Evolutionary conservation across 352 stramenopile genomes (phyloP), one percentile per base, ranked within the genome.

Genomic region (Phytophthora cactorum): DNA sequence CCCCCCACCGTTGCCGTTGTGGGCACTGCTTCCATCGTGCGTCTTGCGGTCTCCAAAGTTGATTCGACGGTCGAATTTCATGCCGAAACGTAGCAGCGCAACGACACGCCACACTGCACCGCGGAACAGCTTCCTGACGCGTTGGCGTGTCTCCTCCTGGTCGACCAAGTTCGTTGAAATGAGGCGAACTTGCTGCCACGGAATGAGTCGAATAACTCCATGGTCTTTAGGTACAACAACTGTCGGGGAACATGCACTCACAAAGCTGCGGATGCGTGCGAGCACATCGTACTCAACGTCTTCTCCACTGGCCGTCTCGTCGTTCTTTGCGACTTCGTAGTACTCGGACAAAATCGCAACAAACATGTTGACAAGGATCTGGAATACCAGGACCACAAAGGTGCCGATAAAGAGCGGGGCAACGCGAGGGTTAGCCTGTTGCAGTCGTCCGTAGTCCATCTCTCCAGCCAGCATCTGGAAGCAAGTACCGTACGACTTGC

Each of bases 291-390:
- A 96, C 74, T 96, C 89, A 28, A 96, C 78, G 41, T 95, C 89
- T 11, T 78, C 74, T 43, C 76, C 81, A 17, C 68, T 80, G 3
- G 70, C 82, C 55, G 89, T 84, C 68, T 91, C 86, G 46, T 78
- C 74, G 46, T 93, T 90, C 70, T 93, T 95, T 1, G 86, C 88
- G 5, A 77, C 83, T 68, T 93, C 84, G 69, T 96, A 95, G 55
- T 95, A 96, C 60, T 96, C 87, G 1, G 84, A 95, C 2, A 96
- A 69, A 81, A 96, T 95, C 1, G 89, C 89, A 49, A 96, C 86
- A 74, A 96, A 96, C 89, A 96, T 96, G 60, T 96, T 96, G 14
- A 96, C 89, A 32, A 94, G 59, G 47, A 96, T 93, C 63, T 95
- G 87, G 66, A 93, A 92, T 15, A 95, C 84, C 34, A 95, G 69